phyloP scores from a whole-genome alignment of 371 early-diverging fungal species.

The Paraphysoderma sedebokerense region DNA sequence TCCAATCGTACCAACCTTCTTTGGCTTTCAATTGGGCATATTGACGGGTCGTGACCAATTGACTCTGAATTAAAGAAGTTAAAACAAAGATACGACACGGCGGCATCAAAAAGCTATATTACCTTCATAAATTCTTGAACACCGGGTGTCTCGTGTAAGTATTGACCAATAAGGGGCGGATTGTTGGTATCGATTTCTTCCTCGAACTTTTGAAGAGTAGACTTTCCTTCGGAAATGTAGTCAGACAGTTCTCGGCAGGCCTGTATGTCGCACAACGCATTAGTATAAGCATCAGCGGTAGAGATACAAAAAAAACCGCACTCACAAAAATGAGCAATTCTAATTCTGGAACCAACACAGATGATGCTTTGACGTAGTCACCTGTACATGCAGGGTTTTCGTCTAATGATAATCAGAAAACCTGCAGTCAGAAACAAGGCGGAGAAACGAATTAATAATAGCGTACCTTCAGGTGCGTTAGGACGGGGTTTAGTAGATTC shows the following conservation, averaged over 20 bases:
- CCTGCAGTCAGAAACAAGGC: no score
- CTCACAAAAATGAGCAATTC: slow-evolving; percentile 3
- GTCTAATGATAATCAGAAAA: background rate
- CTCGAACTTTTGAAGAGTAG: slow-evolving; percentile 1
- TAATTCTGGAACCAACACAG: slow-evolving; percentile 2
- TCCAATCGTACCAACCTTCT: slow-evolving; percentile 5
- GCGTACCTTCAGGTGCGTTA: background rate
- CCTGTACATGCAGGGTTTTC: background rate
- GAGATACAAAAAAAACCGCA: no score
- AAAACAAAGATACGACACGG: no score
- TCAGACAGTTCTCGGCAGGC: slow-evolving; percentile 3
- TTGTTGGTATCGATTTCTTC: background rate
- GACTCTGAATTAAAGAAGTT: no score
- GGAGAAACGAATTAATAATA: background rate
- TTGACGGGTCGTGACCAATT: slow-evolving; percentile 1
- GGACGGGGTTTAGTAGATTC: background rate
- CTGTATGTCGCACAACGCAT: background rate
- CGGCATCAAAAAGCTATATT: no score
- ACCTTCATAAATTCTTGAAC: background rate
- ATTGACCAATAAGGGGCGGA: slow-evolving; percentile 3
- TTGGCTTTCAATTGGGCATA: slow-evolving; percentile 3
- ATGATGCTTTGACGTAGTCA: background rate
- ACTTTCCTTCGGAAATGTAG: slow-evolving; percentile 3
- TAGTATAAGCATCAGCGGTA: background rate
- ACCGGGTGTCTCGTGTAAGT: background rate